Conservation (phyloP, 2,329 filamentous ascomycete genomes). For the Xylariales sp. region DNA sequence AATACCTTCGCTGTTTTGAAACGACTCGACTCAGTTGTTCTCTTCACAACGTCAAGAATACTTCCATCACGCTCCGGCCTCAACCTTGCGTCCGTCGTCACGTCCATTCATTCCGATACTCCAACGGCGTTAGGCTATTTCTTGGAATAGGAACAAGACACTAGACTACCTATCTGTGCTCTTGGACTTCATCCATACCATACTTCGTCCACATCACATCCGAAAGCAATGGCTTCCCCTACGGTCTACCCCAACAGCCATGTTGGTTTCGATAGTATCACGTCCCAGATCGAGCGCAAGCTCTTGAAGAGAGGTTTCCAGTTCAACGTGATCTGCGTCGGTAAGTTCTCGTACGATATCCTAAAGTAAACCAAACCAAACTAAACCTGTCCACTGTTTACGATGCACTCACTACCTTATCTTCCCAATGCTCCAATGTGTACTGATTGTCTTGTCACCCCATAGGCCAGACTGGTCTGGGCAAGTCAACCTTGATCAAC, state of each 20-base stretch:
- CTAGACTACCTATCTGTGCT: constrained; percentile 20
- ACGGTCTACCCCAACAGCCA: constrained; percentile 90
- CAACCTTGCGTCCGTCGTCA: constrained; percentile 21
- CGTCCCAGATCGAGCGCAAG: constrained; percentile 98
- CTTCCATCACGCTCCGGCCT: no score
- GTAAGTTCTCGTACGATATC: constrained; percentile 65
- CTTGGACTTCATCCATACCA: constrained; percentile 23
- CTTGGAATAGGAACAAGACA: constrained; percentile 31
- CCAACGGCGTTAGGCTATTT: constrained; percentile 28
- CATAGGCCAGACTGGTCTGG: constrained; percentile 92
- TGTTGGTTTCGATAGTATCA: constrained; percentile 99
- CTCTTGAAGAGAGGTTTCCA: constrained; percentile 99
- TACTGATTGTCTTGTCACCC: constrained; percentile 22
- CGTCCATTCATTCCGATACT: constrained; percentile 21
- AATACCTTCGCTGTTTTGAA: no score
- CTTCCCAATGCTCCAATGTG: no score
- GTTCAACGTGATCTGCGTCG: constrained; percentile 99
- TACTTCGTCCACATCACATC: constrained; percentile 17
- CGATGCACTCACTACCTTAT: no score
- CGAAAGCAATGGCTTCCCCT: constrained; percentile 57
- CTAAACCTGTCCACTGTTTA: constrained; percentile 7
- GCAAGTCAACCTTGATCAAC: constrained; percentile 99
- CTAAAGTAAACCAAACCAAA: constrained; percentile 6
- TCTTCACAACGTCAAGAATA: no score
- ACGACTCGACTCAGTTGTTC: no score